Conservation (phyloP, 768 basidiomycete species). For the Calocybe gangraenosa region DNA sequence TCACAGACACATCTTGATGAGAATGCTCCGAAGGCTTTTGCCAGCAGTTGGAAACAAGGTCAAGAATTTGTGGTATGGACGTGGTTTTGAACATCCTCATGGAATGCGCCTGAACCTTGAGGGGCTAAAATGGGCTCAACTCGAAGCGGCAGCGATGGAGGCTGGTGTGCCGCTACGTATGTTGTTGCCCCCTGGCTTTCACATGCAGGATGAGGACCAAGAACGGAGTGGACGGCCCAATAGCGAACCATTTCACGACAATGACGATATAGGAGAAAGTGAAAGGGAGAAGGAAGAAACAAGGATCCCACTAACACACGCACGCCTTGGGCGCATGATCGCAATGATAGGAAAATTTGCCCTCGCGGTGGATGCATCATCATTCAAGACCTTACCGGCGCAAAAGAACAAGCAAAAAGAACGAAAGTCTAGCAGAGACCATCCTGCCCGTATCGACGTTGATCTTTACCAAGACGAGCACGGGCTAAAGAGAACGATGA, state of each 20-base stretch:
- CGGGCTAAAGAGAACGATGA: slow-evolving; percentile 2
- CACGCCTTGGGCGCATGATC: slow-evolving; percentile 56
- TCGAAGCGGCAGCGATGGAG: slow-evolving; percentile 63
- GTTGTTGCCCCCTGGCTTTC: slow-evolving; percentile 37
- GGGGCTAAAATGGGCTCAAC: slow-evolving; percentile 49
- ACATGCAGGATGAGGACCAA: background rate
- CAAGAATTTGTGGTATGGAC: slow-evolving; percentile 5
- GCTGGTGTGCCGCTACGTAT: slow-evolving; percentile 57
- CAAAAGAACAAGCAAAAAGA: slow-evolving; percentile 7
- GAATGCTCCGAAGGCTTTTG: too few relatives aligned
- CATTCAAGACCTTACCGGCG: slow-evolving; percentile 11
- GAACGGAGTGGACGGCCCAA: background rate
- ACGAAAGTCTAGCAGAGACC: background rate
- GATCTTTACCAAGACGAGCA: background rate
- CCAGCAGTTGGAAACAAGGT: background rate
- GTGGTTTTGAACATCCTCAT: slow-evolving; percentile 23
- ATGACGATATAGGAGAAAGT: background rate
- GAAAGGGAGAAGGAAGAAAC: background rate
- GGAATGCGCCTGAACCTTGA: slow-evolving; percentile 63
- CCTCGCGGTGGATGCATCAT: slow-evolving; percentile 28
- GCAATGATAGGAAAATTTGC: slow-evolving; percentile 50
- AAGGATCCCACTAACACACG: slow-evolving; percentile 42
- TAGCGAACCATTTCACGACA: too few relatives aligned
- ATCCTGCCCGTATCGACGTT: background rate
- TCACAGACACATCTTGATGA: background rate